A percentile compares a stretch with the other conserved stretches of the same genome.
These are phyloP conservation scores for Penicillium herquei DNA, from an alignment of 495 filamentous ascomycete genomes.

Conservation along the genomic window DNA sequence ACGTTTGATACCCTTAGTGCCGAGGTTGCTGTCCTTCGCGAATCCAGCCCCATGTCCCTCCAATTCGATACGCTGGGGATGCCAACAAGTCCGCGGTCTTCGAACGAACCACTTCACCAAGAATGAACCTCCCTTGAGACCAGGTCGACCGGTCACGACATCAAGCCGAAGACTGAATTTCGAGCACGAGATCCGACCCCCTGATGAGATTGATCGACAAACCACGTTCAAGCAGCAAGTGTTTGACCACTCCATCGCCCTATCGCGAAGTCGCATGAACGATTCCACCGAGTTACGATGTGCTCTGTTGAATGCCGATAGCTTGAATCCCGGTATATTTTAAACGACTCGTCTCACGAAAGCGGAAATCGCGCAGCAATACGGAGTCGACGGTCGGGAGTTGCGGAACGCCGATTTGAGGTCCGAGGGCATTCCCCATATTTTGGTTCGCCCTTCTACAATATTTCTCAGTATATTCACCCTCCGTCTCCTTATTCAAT, in stretches of 20 bases:
- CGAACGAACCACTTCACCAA: not conserved
- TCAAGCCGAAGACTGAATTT: not conserved
- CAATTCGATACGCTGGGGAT: no score
- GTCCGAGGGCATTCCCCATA: slow-evolving; percentile 29
- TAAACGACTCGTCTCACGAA: slow-evolving; percentile 19
- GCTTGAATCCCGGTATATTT: not conserved
- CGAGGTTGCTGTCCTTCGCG: no score
- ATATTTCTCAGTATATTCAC: slow-evolving; percentile 32
- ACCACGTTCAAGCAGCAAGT: slow-evolving; percentile 16
- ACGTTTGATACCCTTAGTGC: no score
- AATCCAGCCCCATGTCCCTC: no score
- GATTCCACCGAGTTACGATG: slow-evolving; percentile 18
- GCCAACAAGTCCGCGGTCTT: not conserved
- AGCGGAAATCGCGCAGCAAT: slow-evolving; percentile 17
- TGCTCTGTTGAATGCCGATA: slow-evolving; percentile 11
- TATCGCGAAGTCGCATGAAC: slow-evolving; percentile 24
- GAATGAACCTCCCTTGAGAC: not conserved
- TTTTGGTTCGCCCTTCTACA: slow-evolving; percentile 27
- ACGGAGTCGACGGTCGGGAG: slow-evolving; percentile 26
- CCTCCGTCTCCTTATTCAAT: slow-evolving; percentile 28
- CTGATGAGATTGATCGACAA: not conserved
- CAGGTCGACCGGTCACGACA: not conserved
- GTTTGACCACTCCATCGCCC: slow-evolving; percentile 15
- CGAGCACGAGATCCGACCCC: not conserved
- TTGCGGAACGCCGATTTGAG: slow-evolving; percentile 28